Evolutionary conservation across 2,329 filamentous ascomycete genomes (phyloP), one percentile per base, ranked within the genome.

Genomic region (Incumbomyces delicatus): DNA sequence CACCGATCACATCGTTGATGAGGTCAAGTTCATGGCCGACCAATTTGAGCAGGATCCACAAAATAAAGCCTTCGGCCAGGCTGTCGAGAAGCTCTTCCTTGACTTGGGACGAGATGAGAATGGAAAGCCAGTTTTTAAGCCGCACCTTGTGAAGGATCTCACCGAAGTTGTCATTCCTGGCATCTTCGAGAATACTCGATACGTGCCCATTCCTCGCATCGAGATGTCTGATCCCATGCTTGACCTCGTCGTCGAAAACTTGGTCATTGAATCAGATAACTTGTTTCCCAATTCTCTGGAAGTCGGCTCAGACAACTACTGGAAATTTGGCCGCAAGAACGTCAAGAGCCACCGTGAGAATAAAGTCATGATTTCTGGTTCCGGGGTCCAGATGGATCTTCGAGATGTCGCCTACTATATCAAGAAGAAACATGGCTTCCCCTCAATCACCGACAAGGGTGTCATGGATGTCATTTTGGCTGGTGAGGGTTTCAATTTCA

Each of bases 241-340:
- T 43, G 92, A 98, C 65, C 83, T 83, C 41, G 78, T 96, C 41
- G 78, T 98, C 37, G 92, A 98, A 72, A 98, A 98, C 65, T 72
- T 98, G 10, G 84, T 95, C 38, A 77, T 98, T 44, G 92, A 98
- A 70, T 89, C 87, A 55, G 89, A 96, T 72, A 98, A 98, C 69
- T 81, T 98, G 57, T 87, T 89, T 69, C 92, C 92, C 53, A 98
- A 98, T 58, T 76, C 90, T 4, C 66, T 94, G 33, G 90, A 98
- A 65, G 76, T 96, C 51, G 78, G 81, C 49, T 92, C 81, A 62
- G 89, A 96, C 70, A 92, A 96, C 72, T 94, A 92, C 72, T 87
- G 89, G 78, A 82, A 86, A 56, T 95, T 85, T 81, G 92, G 90
- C 32, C 87, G 92, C 62, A 95, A 94, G 80, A 83, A 82, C 63